Evolutionary conservation across 2,329 filamentous ascomycete species (phyloP).

Genomic region (Fusarium oxysporum): DNA sequence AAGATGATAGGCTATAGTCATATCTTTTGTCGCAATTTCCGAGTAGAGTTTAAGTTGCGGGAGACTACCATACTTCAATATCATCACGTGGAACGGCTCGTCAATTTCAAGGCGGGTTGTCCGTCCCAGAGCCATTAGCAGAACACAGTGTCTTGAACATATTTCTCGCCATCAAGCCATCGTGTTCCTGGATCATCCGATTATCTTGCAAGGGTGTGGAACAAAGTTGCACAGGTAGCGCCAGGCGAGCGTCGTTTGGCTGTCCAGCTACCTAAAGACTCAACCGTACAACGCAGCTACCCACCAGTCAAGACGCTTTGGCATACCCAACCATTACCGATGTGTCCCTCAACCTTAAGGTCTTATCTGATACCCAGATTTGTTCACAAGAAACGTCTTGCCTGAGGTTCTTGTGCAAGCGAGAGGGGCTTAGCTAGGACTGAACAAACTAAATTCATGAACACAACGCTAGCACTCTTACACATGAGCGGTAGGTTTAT

Average conservation of each 20-base stretch:
- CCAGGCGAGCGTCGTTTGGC: conserved; percentile 26
- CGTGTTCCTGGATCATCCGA: conserved; percentile 5
- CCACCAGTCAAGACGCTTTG: conserved; percentile 11
- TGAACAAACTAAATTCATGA: background rate
- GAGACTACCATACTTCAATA: background rate
- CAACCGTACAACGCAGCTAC: conserved; percentile 19
- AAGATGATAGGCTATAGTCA: background rate
- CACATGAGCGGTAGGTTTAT: background rate
- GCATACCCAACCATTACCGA: background rate
- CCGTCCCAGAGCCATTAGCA: conserved; percentile 13
- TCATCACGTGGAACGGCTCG: conserved; percentile 18
- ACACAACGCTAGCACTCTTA: background rate
- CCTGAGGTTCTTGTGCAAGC: conserved; percentile 12
- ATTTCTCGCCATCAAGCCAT: background rate
- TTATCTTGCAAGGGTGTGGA: conserved; percentile 30
- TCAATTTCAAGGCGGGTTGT: conserved; percentile 2
- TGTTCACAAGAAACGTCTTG: conserved; percentile 3
- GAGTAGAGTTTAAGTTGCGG: conserved; percentile 13
- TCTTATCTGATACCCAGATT: background rate
- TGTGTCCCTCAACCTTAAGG: background rate
- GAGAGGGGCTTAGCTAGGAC: background rate
- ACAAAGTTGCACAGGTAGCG: conserved; percentile 30
- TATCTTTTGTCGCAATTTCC: background rate
- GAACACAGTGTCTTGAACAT: conserved; percentile 21
- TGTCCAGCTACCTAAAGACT: conserved; percentile 15